Percentiles rank a stretch among this genome's conserved stretches.
Conservation (phyloP, 352 stramenopile species). For the Pythium aquatile region DNA sequence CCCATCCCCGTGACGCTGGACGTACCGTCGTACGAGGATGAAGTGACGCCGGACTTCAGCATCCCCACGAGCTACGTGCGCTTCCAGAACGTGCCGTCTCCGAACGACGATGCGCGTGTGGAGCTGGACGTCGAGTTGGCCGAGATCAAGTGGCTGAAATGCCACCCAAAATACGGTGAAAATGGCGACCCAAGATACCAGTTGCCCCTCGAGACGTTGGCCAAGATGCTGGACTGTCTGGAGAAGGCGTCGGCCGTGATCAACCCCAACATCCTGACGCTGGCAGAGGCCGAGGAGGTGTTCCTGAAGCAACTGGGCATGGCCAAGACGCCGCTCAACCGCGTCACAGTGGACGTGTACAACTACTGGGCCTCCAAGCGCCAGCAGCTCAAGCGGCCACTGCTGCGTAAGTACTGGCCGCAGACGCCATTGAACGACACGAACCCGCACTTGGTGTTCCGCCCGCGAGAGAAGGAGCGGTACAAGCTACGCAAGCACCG, state of each 20-base stretch:
- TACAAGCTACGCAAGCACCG: constrained; percentile 96
- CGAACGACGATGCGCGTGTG: constrained; percentile 46
- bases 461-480: constrained; percentile 95
- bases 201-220: constrained; percentile 60
- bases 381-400: constrained; percentile 87
- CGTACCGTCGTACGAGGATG: constrained; percentile 63
- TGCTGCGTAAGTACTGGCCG: constrained; percentile 95
- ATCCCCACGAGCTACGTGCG: constrained; percentile 79
- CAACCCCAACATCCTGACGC: constrained; percentile 74
- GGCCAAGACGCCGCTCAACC: constrained; percentile 71
- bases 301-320: constrained; percentile 63
- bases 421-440: constrained; percentile 95
- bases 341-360: constrained; percentile 86
- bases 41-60: constrained; percentile 66
- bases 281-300: constrained; percentile 70
- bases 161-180: constrained; percentile 80
- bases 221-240: constrained; percentile 84
- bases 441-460: constrained; percentile 98
- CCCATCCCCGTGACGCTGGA: constrained; percentile 79
- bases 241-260: constrained; percentile 83
- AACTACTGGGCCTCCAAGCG: constrained; percentile 96
- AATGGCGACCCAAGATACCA: constrained; percentile 81
- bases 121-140: constrained; percentile 80
- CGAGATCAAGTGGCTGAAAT: constrained; percentile 86
- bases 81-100: constrained; percentile 62